A percentile compares a stretch with the other conserved stretches of the same genome.
Conservation (phyloP, 768 basidiomycete species). For the Flagelloscypha sp. region DNA sequence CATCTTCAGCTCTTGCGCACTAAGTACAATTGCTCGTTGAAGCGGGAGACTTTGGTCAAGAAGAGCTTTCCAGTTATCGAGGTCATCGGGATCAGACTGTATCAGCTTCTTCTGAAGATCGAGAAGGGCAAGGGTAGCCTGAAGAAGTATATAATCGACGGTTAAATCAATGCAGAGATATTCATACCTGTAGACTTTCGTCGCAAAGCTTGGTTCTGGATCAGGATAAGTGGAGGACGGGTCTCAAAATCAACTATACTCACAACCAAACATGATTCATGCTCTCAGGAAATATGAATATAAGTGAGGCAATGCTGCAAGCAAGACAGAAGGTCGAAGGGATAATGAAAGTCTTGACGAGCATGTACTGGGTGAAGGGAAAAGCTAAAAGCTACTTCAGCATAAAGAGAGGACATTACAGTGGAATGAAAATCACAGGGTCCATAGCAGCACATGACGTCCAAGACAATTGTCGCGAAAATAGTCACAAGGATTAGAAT, state of each 20-base stretch:
- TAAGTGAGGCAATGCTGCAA: slow-evolving; percentile 28
- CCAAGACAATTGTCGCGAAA: slow-evolving; percentile 36
- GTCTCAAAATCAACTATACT: too few species aligned
- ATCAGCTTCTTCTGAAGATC: slow-evolving; percentile 26
- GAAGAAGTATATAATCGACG: not conserved
- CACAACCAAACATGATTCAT: slow-evolving; percentile 34
- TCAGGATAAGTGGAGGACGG: not conserved
- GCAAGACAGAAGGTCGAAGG: slow-evolving; percentile 33
- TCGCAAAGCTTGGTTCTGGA: slow-evolving; percentile 11
- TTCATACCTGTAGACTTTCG: slow-evolving; percentile 8
- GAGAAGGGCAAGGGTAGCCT: slow-evolving; percentile 28
- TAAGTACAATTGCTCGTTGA: slow-evolving; percentile 21
- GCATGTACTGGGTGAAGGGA: slow-evolving; percentile 29
- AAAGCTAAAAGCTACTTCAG: slow-evolving; percentile 20
- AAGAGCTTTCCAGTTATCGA: slow-evolving; percentile 22
- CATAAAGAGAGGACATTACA: not conserved
- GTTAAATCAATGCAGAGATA: not conserved
- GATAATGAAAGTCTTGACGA: slow-evolving; percentile 32
- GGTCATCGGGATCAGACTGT: slow-evolving; percentile 24
- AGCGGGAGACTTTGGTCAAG: slow-evolving; percentile 17
- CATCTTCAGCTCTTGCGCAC: slow-evolving; percentile 22
- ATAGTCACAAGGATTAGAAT: slow-evolving; percentile 32
- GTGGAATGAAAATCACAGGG: slow-evolving; percentile 7
- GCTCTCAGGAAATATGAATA: slow-evolving; percentile 37
- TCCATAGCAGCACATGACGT: slow-evolving; percentile 21